These are phyloP conservation scores for Limonium bicolor DNA, from an alignment of 148 eudicot genomes.

Conservation along the genomic window DNA sequence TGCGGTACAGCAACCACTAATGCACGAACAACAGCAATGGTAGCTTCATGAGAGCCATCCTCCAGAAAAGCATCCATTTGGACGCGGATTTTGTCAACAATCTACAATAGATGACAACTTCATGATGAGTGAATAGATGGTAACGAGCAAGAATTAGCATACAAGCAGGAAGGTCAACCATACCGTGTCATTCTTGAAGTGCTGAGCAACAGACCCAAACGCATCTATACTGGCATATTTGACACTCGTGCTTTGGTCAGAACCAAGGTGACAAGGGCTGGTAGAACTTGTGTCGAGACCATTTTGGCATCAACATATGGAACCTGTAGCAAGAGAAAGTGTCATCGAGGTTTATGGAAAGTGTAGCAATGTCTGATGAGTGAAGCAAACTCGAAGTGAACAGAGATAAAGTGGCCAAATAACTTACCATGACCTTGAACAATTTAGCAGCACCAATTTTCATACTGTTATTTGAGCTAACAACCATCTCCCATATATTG, in stretches of 20 bases:
- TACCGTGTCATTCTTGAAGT: conserved; percentile 87
- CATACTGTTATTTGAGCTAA: conserved; percentile 63
- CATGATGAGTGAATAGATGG: conserved; percentile 4
- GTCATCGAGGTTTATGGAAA: neutral
- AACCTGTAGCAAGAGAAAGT: conserved; percentile 27
- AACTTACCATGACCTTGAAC: conserved; percentile 70
- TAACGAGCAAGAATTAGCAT: neutral
- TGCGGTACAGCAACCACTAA: conserved; percentile 89
- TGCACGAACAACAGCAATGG: conserved; percentile 82
- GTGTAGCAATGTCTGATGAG: neutral
- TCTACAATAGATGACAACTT: conserved; percentile 24
- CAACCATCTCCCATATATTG: conserved; percentile 97
- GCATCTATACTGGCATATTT: conserved; percentile 91
- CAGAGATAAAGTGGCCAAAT: neutral
- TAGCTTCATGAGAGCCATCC: conserved; percentile 97
- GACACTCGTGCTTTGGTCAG: conserved; percentile 80
- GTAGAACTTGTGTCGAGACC: conserved; percentile 78
- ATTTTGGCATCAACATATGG: conserved; percentile 82
- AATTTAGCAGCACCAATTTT: conserved; percentile 74
- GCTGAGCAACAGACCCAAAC: conserved; percentile 97
- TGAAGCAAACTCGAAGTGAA: too few species aligned
- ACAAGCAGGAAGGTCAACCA: neutral
- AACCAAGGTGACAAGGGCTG: conserved; percentile 94
- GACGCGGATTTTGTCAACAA: conserved; percentile 88
- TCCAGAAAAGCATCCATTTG: conserved; percentile 99